Base-by-base conservation (phyloP, 495 filamentous ascomycete species). In the Lasiosphaeriaceae sp. region DNA sequence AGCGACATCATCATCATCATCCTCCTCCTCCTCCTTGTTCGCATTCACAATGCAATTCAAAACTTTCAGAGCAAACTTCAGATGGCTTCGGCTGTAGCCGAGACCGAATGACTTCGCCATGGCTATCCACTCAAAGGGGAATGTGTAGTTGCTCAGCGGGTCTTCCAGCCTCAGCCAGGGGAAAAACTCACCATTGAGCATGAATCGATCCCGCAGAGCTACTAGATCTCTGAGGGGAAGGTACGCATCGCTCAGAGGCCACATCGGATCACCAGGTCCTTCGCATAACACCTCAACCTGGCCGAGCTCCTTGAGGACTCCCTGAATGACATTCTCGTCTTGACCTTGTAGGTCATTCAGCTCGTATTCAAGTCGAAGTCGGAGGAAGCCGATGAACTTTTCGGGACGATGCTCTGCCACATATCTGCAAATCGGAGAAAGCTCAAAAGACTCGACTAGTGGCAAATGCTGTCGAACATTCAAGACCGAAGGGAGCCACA, bases 361-460 rank as follows among this genome's bases (percentile, higher is more conserved):
- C n/a, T n/a, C n/a, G n/a, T n/a, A n/a, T n/a, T n/a, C n/a, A n/a
- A n/a, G n/a, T n/a, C n/a, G n/a, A n/a, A n/a, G n/a, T n/a, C n/a
- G n/a, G n/a, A n/a, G n/a, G n/a, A n/a, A n/a, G n/a, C n/a, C n/a
- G n/a, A n/a, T n/a, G 50, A 71, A 47, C 31, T 62, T 57, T 11
- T 67, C 61, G n/a, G 65, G 68, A n/a, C 60, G 45, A 54, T 56
- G 54, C 14, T 61, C 21, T 0, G 66, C 59, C 9, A 73, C 59
- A 34, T 68, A 71, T 1, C 43, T 49, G 17, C 60, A 66, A 34
- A 63, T 60, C 11, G 57, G 47, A 3, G 65, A 71, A 19, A 73
- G 57, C 14, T 3, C 39, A 6, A 1, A 2, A 4, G 4, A 6
- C 7, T 11, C 34, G 14, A 59, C 20, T 11, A 62, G 52, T 11